These are phyloP conservation scores for Neurospora tetraspora DNA, from an alignment of 495 filamentous ascomycete species.

Conservation along the genomic window DNA sequence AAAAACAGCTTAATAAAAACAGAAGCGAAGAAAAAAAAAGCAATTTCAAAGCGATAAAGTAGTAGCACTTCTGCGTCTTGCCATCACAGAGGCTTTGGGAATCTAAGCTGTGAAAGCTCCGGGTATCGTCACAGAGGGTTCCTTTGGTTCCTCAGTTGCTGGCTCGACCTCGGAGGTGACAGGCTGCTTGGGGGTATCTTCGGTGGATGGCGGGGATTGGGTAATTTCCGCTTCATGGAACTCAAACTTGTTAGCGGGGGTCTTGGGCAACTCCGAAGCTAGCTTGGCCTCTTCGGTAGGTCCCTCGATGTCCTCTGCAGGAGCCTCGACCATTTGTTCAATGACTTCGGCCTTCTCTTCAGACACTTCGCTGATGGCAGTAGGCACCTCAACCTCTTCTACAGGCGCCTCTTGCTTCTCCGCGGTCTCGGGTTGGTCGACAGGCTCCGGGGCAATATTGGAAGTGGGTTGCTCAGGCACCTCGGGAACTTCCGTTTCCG, in stretches of 20 bases:
- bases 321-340: neutral
- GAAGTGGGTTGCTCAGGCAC: neutral
- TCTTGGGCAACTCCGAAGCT: neutral
- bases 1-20: neutral
- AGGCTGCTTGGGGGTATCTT: slow-evolving; percentile 2
- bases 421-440: neutral
- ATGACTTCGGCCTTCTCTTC: neutral
- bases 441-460: neutral
- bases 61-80: neutral
- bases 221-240: neutral
- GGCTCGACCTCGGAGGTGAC: neutral
- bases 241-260: neutral
- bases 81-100: neutral
- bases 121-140: slow-evolving; percentile 10
- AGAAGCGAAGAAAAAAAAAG: neutral
- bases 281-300: neutral
- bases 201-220: neutral
- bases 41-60: neutral
- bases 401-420: neutral
- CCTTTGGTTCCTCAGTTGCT: neutral
- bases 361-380: neutral
- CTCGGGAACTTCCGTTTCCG: neutral
- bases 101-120: neutral
- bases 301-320: neutral
- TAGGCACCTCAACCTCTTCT: neutral